A percentile compares a stretch with the other conserved stretches of the same genome.
phyloP scores from a whole-genome alignment of 495 filamentous ascomycete genomes.

The Penicillium antarcticum region DNA sequence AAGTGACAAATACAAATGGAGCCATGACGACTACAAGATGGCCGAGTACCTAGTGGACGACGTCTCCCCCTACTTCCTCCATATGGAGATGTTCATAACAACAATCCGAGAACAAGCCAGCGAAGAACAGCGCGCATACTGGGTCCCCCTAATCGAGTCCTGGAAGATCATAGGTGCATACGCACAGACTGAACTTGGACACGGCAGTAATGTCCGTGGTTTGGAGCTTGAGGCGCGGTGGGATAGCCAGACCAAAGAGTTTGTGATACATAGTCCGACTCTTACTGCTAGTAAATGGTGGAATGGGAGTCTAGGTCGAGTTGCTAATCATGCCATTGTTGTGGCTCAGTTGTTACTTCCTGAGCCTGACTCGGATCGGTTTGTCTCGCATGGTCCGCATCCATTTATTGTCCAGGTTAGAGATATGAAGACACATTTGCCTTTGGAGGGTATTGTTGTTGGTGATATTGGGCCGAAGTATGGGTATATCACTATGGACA shows the following conservation, averaged over 20 bases:
- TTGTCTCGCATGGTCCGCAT: conserved; percentile 41
- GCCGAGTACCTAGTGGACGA: conserved; percentile 43
- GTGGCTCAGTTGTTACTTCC: conserved; percentile 46
- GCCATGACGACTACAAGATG: conserved; percentile 40
- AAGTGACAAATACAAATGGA: conserved; percentile 37
- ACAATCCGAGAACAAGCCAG: conserved; percentile 45
- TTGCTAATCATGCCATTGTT: conserved; percentile 43
- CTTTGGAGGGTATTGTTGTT: conserved; percentile 40
- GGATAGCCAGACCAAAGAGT: conserved; percentile 37
- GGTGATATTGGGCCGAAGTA: conserved; percentile 51
- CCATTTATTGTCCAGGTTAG: conserved; percentile 49
- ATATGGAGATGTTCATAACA: conserved; percentile 31
- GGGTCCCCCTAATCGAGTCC: conserved; percentile 41
- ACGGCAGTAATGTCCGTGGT: conserved; percentile 47
- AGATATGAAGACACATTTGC: conserved; percentile 39
- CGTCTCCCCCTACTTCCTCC: conserved; percentile 42
- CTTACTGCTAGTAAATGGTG: conserved; percentile 51
- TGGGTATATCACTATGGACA: conserved; percentile 47
- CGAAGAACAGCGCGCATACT: conserved; percentile 39
- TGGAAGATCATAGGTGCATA: conserved; percentile 47
- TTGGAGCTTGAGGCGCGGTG: conserved; percentile 44
- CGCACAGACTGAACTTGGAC: conserved; percentile 46
- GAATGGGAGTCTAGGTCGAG: conserved; percentile 46
- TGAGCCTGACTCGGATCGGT: conserved; percentile 14
- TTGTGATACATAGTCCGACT: conserved; percentile 44